A percentile compares a stretch with the other conserved stretches of the same genome.
phyloP scores from a whole-genome alignment of 768 basidiomycete genomes.

The Pleurotus pulmonarius region DNA sequence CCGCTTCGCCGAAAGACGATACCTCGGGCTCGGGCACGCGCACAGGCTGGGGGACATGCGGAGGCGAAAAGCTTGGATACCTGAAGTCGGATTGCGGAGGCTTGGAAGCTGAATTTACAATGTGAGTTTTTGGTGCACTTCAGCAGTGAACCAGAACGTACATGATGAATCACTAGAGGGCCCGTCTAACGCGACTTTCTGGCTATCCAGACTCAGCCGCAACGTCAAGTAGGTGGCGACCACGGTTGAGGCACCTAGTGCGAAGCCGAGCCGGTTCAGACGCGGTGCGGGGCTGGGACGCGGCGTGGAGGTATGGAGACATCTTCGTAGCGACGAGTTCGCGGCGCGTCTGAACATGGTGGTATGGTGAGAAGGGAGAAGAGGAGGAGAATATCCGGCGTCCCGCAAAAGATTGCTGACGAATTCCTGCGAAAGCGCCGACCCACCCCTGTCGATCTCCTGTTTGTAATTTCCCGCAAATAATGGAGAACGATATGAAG shows the following conservation, averaged over 20 bases:
- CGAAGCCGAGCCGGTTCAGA: conserved; percentile 25
- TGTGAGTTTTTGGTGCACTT: background rate
- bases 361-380: conserved; percentile 1
- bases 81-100: background rate
- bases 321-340: conserved; percentile 49
- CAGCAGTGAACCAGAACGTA: conserved; percentile 18
- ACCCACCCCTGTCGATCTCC: background rate
- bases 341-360: conserved; percentile 54
- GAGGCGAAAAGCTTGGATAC: conserved; percentile 1
- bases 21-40: background rate
- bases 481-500: background rate
- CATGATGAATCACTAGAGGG: conserved; percentile 18
- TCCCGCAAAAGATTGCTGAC: conserved; percentile 13
- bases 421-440: background rate
- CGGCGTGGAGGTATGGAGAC: conserved; percentile 41
- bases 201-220: conserved; percentile 36
- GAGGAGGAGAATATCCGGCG: conserved; percentile 1
- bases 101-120: background rate
- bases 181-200: conserved; percentile 45
- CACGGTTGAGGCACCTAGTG: conserved; percentile 41
- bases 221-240: conserved; percentile 46
- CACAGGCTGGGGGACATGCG: background rate
- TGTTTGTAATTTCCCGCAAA: background rate
- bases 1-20: background rate
- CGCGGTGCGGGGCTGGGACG: conserved; percentile 17